Conservation (phyloP, 1,139 yeast species). For the Magnusiomyces suaveolens region DNA sequence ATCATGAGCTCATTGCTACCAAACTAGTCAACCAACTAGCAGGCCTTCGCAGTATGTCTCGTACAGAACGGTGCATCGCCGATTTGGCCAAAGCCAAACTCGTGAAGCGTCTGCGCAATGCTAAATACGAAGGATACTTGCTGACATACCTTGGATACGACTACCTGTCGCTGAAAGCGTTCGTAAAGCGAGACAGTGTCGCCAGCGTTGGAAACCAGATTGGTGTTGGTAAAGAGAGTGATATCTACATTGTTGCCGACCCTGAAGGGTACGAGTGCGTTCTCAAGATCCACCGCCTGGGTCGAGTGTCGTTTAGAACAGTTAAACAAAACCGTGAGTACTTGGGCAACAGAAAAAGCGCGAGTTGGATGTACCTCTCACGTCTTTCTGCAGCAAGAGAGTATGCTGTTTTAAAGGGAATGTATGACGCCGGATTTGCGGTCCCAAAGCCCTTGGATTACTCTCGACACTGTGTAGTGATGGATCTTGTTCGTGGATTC, state of each 20-base stretch:
- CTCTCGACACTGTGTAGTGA: slow-evolving; percentile 83
- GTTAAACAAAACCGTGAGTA: slow-evolving; percentile 93
- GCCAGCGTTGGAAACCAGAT: slow-evolving; percentile 78
- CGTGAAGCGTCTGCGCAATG: slow-evolving; percentile 70
- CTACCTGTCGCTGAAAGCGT: slow-evolving; percentile 75
- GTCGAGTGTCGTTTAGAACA: slow-evolving; percentile 84
- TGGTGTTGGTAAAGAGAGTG: slow-evolving; percentile 97
- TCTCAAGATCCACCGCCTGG: slow-evolving; percentile 82
- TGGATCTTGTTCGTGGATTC: slow-evolving; percentile 83
- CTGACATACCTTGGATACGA: slow-evolving; percentile 85
- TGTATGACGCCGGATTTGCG: slow-evolving; percentile 63
- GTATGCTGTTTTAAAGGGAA: slow-evolving; percentile 71
- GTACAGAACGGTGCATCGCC: slow-evolving; percentile 67
- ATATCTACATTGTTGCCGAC: slow-evolving; percentile 80
- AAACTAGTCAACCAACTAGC: slow-evolving; percentile 70
- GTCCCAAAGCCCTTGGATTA: slow-evolving; percentile 87
- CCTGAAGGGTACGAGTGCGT: slow-evolving; percentile 51
- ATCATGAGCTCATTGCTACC: slow-evolving; percentile 93
- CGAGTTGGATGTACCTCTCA: slow-evolving; percentile 88
- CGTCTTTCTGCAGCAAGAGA: slow-evolving; percentile 88
- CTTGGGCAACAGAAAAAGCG: slow-evolving; percentile 54
- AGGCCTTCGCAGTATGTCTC: slow-evolving; percentile 65
- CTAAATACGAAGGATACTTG: slow-evolving; percentile 76
- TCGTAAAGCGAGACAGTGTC: slow-evolving; percentile 59
- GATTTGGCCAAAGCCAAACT: slow-evolving; percentile 81